Percentiles rank a stretch among this genome's conserved stretches.
Conservation (phyloP, 768 basidiomycete species). For the Hericium erinaceus region DNA sequence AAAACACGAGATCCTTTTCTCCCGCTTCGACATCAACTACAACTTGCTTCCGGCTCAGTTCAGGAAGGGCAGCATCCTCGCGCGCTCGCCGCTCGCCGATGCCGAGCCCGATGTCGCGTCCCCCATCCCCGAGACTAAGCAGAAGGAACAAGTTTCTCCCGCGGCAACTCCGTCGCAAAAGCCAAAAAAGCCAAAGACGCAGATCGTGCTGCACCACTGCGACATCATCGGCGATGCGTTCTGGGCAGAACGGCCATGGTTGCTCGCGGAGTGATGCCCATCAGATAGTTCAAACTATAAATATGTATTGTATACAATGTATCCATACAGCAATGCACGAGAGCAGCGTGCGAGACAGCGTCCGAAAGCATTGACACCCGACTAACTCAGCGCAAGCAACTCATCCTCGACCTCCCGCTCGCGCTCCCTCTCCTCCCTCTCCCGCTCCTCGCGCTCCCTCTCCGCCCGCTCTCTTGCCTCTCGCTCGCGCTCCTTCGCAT, state of each 20-base stretch:
- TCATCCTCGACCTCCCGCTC: constrained; percentile 13
- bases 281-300: no score
- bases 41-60: constrained; percentile 62
- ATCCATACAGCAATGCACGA: no score
- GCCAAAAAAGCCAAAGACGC: constrained; percentile 20
- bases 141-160: no score
- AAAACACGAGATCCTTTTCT: constrained; percentile 88
- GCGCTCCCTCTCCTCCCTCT: constrained; percentile 4
- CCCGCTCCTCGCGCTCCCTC: not conserved
- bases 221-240: constrained; percentile 80
- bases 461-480: constrained; percentile 2
- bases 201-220: constrained; percentile 59
- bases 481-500: constrained; percentile 1
- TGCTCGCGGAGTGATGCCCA: constrained; percentile 29
- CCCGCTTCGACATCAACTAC: constrained; percentile 81
- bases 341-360: no score
- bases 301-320: no score
- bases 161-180: not conserved
- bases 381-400: constrained; percentile 5
- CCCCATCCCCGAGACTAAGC: no score
- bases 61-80: constrained; percentile 78
- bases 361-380: no score
- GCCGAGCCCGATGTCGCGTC: not conserved
- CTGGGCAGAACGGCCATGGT: constrained; percentile 54
- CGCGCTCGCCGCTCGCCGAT: constrained; percentile 48